phyloP scores from a whole-genome alignment of 345 rosid genomes.

The Mangifera indica region DNA sequence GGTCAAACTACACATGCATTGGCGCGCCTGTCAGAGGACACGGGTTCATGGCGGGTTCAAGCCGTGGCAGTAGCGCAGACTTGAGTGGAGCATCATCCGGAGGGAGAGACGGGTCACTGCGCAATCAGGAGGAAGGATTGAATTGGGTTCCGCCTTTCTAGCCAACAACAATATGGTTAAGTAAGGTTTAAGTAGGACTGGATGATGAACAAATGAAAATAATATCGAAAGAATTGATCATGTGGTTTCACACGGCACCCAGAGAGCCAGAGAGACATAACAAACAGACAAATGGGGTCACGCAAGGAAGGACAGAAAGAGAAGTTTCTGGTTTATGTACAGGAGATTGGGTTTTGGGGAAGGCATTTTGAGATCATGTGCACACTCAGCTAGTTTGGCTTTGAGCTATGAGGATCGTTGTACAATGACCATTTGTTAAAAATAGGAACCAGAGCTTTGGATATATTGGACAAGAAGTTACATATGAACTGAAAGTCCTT shows the following conservation, averaged over 20 bases:
- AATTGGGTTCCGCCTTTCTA: constrained; percentile 38
- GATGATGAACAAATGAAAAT: background rate
- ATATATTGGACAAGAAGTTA: constrained; percentile 46
- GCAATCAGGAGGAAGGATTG: constrained; percentile 45
- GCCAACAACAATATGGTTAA: too few species aligned
- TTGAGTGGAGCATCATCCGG: constrained; percentile 21
- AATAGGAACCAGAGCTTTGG: constrained; percentile 15
- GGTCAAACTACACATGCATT: constrained; percentile 65
- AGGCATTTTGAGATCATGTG: constrained; percentile 72
- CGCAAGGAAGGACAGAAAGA: constrained; percentile 37
- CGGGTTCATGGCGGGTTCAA: constrained; percentile 31
- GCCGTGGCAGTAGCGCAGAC: constrained; percentile 9
- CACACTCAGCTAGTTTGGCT: constrained; percentile 80
- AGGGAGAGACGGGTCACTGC: constrained; percentile 47
- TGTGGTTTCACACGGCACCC: constrained; percentile 41
- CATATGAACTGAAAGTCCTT: constrained; percentile 70
- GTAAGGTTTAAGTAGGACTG: background rate
- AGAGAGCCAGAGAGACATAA: constrained; percentile 52
- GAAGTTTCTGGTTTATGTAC: constrained; percentile 48
- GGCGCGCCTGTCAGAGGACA: constrained; percentile 70
- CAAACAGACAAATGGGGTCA: constrained; percentile 54
- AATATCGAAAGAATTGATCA: constrained; percentile 10
- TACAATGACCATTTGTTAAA: constrained; percentile 14
- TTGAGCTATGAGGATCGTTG: constrained; percentile 35
- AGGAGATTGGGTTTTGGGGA: constrained; percentile 38